These are phyloP conservation scores for Dothideomycetes sp. DNA, from an alignment of 2,329 filamentous ascomycete species.

Conservation along the genomic window DNA sequence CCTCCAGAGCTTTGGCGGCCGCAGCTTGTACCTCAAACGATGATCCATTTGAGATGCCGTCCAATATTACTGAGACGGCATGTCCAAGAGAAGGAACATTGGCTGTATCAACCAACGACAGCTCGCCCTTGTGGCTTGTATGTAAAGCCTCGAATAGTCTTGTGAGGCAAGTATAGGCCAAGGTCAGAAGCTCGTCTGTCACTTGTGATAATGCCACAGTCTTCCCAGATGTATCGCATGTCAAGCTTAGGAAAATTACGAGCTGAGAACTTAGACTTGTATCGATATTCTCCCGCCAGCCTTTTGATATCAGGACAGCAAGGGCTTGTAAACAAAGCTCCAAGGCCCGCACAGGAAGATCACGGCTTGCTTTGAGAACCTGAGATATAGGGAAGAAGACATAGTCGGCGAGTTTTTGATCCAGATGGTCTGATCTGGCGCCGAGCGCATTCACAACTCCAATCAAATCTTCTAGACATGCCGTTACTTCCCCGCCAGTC, in stretches of 20 bases:
- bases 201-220: conserved; percentile 39
- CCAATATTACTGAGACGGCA: conserved; percentile 67
- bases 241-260: conserved; percentile 70
- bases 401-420: conserved; percentile 83
- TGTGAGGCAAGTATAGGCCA: conserved; percentile 59
- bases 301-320: conserved; percentile 59
- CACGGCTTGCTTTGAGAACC: conserved; percentile 65
- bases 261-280: conserved; percentile 70
- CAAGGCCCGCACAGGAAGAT: conserved; percentile 58
- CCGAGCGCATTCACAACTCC: conserved; percentile 24
- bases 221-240: conserved; percentile 62
- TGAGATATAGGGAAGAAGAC: conserved; percentile 87
- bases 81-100: conserved; percentile 73
- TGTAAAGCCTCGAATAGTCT: conserved; percentile 53
- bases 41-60: conserved; percentile 54
- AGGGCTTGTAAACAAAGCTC: conserved; percentile 71
- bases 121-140: conserved; percentile 35
- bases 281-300: conserved; percentile 66
- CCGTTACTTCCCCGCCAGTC: conserved; percentile 35
- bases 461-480: conserved; percentile 36
- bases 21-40: conserved; percentile 60
- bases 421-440: conserved; percentile 38
- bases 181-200: conserved; percentile 63
- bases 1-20: conserved; percentile 53
- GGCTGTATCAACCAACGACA: conserved; percentile 41